These are phyloP conservation scores for Kluyveromyces lactis DNA, from an alignment of 805 yeast species.

Conservation along the genomic window DNA sequence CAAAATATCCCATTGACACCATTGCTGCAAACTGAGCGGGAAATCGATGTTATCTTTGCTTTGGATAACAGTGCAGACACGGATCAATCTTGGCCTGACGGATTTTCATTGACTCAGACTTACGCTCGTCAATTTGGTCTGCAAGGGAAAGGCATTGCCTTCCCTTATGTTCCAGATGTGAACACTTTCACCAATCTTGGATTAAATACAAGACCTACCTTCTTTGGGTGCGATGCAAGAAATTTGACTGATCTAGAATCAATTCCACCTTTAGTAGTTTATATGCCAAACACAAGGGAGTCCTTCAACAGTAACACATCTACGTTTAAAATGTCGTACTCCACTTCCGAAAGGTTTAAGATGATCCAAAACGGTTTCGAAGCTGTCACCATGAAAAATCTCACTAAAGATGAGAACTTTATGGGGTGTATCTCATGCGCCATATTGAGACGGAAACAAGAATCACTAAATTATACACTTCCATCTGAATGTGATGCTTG, in stretches of 20 bases:
- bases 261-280: slow-evolving; percentile 70
- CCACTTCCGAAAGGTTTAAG: slow-evolving; percentile 44
- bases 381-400: slow-evolving; percentile 55
- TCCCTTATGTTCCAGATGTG: slow-evolving; percentile 75
- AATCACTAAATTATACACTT: slow-evolving; percentile 52
- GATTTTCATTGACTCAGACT: slow-evolving; percentile 48
- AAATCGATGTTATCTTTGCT: slow-evolving; percentile 58
- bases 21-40: slow-evolving; percentile 48
- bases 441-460: slow-evolving; percentile 67
- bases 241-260: slow-evolving; percentile 48
- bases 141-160: slow-evolving; percentile 50
- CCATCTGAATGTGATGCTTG: slow-evolving; percentile 66
- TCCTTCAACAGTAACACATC: slow-evolving; percentile 62
- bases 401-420: slow-evolving; percentile 63
- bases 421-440: slow-evolving; percentile 78
- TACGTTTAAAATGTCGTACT: slow-evolving; percentile 59
- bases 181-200: slow-evolving; percentile 52
- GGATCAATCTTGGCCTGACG: slow-evolving; percentile 55
- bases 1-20: slow-evolving; percentile 61
- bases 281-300: slow-evolving; percentile 66
- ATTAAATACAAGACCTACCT: slow-evolving; percentile 61
- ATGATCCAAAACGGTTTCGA: slow-evolving; percentile 73
- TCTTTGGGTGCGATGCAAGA: slow-evolving; percentile 72
- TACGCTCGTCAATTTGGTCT: slow-evolving; percentile 48
- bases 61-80: slow-evolving; percentile 68